Percentiles rank a stretch among this genome's conserved stretches.
Conservation (phyloP, 352 stramenopile genomes). For the Albugo laibachii region DNA sequence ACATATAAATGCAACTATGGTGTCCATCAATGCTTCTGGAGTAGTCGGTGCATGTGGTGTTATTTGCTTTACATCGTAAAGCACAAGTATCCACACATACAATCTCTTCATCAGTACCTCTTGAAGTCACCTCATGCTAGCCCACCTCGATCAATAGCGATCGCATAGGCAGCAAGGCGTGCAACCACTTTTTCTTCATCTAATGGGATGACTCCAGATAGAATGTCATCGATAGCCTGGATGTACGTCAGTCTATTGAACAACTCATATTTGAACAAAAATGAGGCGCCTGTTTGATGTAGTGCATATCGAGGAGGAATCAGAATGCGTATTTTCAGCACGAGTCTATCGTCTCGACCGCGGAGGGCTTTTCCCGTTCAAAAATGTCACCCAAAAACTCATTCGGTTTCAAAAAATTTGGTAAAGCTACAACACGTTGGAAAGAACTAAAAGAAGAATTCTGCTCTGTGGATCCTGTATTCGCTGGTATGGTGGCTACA, state of each 20-base stretch:
- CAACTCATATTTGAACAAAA: slow-evolving; percentile 28
- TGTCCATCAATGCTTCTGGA: too few species aligned
- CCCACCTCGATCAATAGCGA: slow-evolving; percentile 52
- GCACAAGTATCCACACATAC: too few species aligned
- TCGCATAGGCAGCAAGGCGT: slow-evolving; percentile 49
- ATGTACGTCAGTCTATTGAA: slow-evolving; percentile 74
- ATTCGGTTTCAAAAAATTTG: slow-evolving; percentile 57
- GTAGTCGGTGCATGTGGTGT: too few species aligned
- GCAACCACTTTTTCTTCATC: slow-evolving; percentile 56
- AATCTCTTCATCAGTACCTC: neutral
- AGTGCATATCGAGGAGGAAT: slow-evolving; percentile 35
- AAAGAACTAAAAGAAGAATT: slow-evolving; percentile 35
- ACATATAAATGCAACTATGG: too few species aligned
- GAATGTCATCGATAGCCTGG: slow-evolving; percentile 85
- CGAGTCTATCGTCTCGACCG: slow-evolving; percentile 76
- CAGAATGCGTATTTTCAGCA: slow-evolving; percentile 85
- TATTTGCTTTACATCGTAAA: too few species aligned
- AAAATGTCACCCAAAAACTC: slow-evolving; percentile 84
- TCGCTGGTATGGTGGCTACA: slow-evolving; percentile 36
- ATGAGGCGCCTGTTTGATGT: slow-evolving; percentile 9
- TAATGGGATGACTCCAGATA: slow-evolving; percentile 71
- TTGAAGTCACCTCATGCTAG: slow-evolving; percentile 8
- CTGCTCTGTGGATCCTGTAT: slow-evolving; percentile 3
- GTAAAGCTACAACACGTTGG: slow-evolving; percentile 54
- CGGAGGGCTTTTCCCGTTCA: slow-evolving; percentile 78